Conservation (phyloP, 2,329 filamentous ascomycete genomes). For the Ascochyta koolunga region DNA sequence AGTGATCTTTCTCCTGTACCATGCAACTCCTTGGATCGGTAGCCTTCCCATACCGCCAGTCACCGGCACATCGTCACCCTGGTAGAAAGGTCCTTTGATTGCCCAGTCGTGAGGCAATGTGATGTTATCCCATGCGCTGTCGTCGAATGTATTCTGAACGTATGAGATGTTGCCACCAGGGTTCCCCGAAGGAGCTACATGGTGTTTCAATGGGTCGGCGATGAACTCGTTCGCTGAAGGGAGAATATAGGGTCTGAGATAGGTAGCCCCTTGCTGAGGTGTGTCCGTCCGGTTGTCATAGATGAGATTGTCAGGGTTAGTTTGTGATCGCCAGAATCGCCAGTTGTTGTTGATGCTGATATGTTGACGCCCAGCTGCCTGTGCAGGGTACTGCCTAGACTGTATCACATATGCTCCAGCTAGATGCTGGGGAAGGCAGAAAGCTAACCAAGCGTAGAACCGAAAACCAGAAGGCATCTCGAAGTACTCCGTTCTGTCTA, state of each 20-base stretch:
- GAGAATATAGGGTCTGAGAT: constrained; percentile 50
- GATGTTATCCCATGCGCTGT: constrained; percentile 49
- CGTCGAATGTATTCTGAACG: constrained; percentile 43
- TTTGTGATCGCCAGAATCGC: constrained; percentile 44
- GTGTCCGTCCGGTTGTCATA: constrained; percentile 30
- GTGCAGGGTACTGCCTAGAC: neutral
- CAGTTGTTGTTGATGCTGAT: constrained; percentile 45
- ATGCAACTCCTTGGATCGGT: constrained; percentile 57
- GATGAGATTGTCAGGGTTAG: constrained; percentile 44
- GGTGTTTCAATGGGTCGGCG: constrained; percentile 32
- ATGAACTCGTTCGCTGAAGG: constrained; percentile 51
- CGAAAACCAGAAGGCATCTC: neutral
- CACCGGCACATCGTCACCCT: constrained; percentile 16
- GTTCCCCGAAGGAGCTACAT: constrained; percentile 30
- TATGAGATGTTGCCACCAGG: constrained; percentile 35
- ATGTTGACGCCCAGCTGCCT: constrained; percentile 25
- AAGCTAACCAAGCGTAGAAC: neutral
- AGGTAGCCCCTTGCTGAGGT: constrained; percentile 5
- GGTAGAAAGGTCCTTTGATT: constrained; percentile 51
- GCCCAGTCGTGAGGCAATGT: constrained; percentile 58
- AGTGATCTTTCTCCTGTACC: constrained; percentile 54
- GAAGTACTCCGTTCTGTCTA: too few species aligned
- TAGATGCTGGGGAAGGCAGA: neutral
- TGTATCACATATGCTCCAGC: neutral
- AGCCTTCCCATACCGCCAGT: constrained; percentile 53